Conservation (phyloP, 768 basidiomycete genomes). For the Sporobolomyces phaffii region DNA sequence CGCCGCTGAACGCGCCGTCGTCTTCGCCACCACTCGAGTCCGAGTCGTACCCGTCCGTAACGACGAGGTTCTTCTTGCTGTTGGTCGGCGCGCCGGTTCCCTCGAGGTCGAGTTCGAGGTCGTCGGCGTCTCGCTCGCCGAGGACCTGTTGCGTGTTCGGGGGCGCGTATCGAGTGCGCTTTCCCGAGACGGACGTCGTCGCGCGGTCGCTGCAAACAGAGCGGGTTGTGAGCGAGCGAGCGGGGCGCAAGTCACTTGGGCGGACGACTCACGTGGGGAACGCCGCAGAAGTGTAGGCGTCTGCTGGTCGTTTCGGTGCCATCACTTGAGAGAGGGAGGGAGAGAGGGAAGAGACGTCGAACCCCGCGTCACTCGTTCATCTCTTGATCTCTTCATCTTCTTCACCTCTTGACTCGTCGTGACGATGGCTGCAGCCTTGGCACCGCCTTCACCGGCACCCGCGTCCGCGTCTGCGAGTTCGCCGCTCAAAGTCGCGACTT, state of each 20-base stretch:
- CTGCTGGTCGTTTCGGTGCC: slow-evolving; percentile 15
- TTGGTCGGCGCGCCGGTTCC: slow-evolving; percentile 12
- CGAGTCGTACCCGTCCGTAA: slow-evolving; percentile 35
- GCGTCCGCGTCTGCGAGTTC: not conserved
- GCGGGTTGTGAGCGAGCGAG: not conserved
- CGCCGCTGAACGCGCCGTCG: slow-evolving; percentile 17
- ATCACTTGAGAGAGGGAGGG: not conserved
- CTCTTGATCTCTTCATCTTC: not conserved
- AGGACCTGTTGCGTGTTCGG: slow-evolving; percentile 8
- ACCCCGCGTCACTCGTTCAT: not conserved
- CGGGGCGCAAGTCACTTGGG: not conserved
- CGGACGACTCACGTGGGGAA: slow-evolving; percentile 7
- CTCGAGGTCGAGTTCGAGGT: slow-evolving; percentile 34
- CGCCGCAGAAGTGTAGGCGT: slow-evolving; percentile 1
- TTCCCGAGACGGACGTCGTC: slow-evolving; percentile 17
- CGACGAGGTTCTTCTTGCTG: slow-evolving; percentile 16
- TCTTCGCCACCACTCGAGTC: slow-evolving; percentile 33
- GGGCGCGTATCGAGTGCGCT: slow-evolving; percentile 28
- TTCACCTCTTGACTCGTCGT: not conserved
- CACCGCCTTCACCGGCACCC: not conserved
- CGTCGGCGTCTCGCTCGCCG: slow-evolving; percentile 7
- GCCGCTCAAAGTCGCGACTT: no score
- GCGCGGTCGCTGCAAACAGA: slow-evolving; percentile 18
- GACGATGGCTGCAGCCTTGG: no score
- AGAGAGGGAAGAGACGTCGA: not conserved